A percentile compares a stretch with the other conserved stretches of the same genome.
Evolutionary conservation across 169 alveolate species (phyloP).

Genomic region (Plasmodium adleri): DNA sequence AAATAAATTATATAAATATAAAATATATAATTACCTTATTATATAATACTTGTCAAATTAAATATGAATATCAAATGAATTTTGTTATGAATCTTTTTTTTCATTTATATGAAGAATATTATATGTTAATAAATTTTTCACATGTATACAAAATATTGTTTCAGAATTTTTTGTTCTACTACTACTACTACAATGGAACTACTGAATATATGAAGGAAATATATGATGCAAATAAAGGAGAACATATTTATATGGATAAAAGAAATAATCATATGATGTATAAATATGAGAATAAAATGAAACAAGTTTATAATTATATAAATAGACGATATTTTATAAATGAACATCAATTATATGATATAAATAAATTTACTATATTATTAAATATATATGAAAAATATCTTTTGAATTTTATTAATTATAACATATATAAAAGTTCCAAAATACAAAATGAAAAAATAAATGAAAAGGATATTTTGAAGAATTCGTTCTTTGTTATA

Average conservation of each 20-base stretch:
- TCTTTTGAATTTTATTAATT: constrained; percentile 7
- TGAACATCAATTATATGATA: constrained; percentile 11
- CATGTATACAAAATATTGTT: constrained; percentile 15
- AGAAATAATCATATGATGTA: not conserved
- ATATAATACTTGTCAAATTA: constrained; percentile 58
- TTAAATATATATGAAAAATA: constrained; percentile 41
- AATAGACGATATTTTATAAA: constrained; percentile 43
- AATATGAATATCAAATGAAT: constrained; percentile 5
- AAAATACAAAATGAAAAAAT: not conserved
- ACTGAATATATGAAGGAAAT: not conserved
- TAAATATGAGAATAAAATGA: constrained; percentile 20
- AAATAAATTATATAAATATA: constrained; percentile 28
- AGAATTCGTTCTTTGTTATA: not conserved
- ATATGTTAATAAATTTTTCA: constrained; percentile 13
- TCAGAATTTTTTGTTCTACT: constrained; percentile 11
- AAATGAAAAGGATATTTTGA: not conserved
- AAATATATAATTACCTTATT: constrained; percentile 36
- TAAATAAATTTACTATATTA: constrained; percentile 35
- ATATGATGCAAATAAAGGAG: too few relatives aligned
- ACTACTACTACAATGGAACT: not conserved
- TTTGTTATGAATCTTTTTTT: constrained; percentile 15
- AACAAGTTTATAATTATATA: constrained; percentile 14
- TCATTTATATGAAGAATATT: constrained; percentile 38
- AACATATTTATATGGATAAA: not conserved
- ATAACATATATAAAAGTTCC: constrained; percentile 8